phyloP scores from a whole-genome alignment of 805 yeast genomes.

The Zygoascus ofunaensis region DNA sequence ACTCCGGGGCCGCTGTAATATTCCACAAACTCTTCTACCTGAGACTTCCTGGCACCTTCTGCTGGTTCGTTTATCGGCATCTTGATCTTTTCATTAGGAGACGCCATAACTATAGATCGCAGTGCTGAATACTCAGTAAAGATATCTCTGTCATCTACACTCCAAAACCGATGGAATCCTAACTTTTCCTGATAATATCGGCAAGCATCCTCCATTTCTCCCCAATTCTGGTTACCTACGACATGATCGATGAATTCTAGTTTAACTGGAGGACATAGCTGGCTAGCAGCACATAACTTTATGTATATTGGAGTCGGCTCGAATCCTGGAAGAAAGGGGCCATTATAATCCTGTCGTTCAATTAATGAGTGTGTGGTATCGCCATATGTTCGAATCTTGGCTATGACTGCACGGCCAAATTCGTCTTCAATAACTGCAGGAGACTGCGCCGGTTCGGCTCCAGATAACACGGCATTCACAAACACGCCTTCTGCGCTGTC shows the following conservation, averaged over 20 bases:
- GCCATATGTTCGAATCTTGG: constrained; percentile 45
- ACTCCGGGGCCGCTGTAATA: constrained; percentile 75
- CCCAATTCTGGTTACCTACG: constrained; percentile 72
- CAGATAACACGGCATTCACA: constrained; percentile 40
- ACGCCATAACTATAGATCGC: constrained; percentile 68
- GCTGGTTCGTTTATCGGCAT: constrained; percentile 88
- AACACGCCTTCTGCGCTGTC: constrained; percentile 39
- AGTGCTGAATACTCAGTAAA: constrained; percentile 61
- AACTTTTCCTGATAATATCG: constrained; percentile 50
- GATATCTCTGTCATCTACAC: constrained; percentile 73
- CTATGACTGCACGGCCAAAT: constrained; percentile 43
- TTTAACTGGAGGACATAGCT: constrained; percentile 30
- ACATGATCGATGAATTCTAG: constrained; percentile 59
- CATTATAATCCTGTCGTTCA: constrained; percentile 32
- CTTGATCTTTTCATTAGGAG: constrained; percentile 52
- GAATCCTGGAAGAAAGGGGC: constrained; percentile 49
- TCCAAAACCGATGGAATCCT: constrained; percentile 75
- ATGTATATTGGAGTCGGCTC: background rate
- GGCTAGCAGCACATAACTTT: constrained; percentile 7
- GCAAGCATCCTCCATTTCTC: constrained; percentile 51
- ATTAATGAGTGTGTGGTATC: constrained; percentile 66
- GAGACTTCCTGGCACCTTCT: constrained; percentile 53
- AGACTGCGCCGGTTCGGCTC: constrained; percentile 38
- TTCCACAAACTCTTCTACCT: constrained; percentile 73
- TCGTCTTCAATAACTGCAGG: constrained; percentile 32